These are phyloP conservation scores for Peribolospora baueri DNA, from an alignment of 768 basidiomycete species.

Conservation along the genomic window DNA sequence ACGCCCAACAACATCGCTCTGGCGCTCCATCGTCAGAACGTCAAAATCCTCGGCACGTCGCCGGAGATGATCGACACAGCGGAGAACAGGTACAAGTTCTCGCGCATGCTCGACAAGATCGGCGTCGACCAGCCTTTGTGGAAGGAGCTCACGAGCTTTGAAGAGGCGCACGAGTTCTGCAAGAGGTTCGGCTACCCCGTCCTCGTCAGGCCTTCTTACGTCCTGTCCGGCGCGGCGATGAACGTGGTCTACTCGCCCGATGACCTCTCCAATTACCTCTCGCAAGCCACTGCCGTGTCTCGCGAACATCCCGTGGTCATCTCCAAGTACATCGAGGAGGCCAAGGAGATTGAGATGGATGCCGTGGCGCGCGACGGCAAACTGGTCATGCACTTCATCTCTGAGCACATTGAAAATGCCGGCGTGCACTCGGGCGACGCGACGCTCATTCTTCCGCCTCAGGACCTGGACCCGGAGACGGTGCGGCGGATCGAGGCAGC, in stretches of 20 bases:
- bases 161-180: conserved; percentile 72
- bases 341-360: conserved; percentile 99
- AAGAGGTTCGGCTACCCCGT: conserved; percentile 84
- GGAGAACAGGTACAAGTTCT: conserved; percentile 98
- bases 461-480: conserved; percentile 90
- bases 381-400: conserved; percentile 98
- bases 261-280: conserved; percentile 74
- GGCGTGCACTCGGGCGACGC: conserved; percentile 98
- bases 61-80: conserved; percentile 99
- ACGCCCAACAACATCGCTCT: conserved; percentile 97
- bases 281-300: conserved; percentile 86
- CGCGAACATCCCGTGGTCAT: conserved; percentile 93
- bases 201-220: conserved; percentile 88
- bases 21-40: conserved; percentile 83
- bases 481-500: conserved; percentile 91
- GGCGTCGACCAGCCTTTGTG: conserved; percentile 94
- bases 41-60: conserved; percentile 94
- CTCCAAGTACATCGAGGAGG: conserved; percentile 96
- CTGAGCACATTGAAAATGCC: conserved; percentile 96
- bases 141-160: conserved; percentile 85
- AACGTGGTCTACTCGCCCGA: conserved; percentile 88
- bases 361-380: conserved; percentile 91
- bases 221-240: conserved; percentile 98
- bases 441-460: conserved; percentile 89
- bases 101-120: conserved; percentile 84